A percentile compares a stretch with the other conserved stretches of the same genome.
Conservation (phyloP, 2,329 filamentous ascomycete species). For the Apiospora marii region DNA sequence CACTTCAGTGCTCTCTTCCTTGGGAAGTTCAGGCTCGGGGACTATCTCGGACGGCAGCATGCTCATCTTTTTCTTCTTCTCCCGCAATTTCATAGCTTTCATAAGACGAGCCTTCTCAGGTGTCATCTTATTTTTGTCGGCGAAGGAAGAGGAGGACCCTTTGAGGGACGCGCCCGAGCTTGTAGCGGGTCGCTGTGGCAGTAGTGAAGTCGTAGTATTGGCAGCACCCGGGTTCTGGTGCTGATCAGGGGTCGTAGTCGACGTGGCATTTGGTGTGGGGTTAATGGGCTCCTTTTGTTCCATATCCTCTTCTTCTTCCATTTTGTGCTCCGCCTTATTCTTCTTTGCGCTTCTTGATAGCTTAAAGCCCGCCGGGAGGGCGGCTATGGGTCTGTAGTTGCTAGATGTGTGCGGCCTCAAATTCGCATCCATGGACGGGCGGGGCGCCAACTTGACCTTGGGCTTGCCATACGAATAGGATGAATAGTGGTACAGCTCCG, state of each 20-base stretch:
- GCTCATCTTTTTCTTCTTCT: slow-evolving; percentile 71
- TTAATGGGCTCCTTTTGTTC: slow-evolving; percentile 42
- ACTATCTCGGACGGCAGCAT: slow-evolving; percentile 38
- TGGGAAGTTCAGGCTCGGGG: slow-evolving; percentile 37
- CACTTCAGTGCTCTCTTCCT: slow-evolving; percentile 14
- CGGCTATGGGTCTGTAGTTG: slow-evolving; percentile 75
- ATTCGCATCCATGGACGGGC: slow-evolving; percentile 75
- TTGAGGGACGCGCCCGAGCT: slow-evolving; percentile 56
- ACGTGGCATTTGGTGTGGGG: slow-evolving; percentile 47
- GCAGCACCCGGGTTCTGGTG: slow-evolving; percentile 35
- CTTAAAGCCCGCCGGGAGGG: slow-evolving; percentile 83
- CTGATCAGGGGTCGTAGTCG: slow-evolving; percentile 45
- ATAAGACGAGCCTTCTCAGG: slow-evolving; percentile 91
- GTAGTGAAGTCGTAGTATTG: slow-evolving; percentile 39
- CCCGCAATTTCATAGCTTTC: slow-evolving; percentile 91
- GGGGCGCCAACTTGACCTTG: slow-evolving; percentile 88
- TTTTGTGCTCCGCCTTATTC: slow-evolving; percentile 48
- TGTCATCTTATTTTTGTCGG: slow-evolving; percentile 66
- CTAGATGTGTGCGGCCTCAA: slow-evolving; percentile 68
- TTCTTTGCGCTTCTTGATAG: slow-evolving; percentile 66
- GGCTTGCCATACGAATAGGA: slow-evolving; percentile 67
- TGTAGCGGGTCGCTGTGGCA: slow-evolving; percentile 50
- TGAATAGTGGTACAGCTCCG: slow-evolving; percentile 58
- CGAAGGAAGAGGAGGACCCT: slow-evolving; percentile 44
- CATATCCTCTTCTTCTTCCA: slow-evolving; percentile 37